Evolutionary conservation across 1,139 yeast species (phyloP), one percentile per base, ranked within the genome.

Genomic region (Groenewaldozyma sp.): DNA sequence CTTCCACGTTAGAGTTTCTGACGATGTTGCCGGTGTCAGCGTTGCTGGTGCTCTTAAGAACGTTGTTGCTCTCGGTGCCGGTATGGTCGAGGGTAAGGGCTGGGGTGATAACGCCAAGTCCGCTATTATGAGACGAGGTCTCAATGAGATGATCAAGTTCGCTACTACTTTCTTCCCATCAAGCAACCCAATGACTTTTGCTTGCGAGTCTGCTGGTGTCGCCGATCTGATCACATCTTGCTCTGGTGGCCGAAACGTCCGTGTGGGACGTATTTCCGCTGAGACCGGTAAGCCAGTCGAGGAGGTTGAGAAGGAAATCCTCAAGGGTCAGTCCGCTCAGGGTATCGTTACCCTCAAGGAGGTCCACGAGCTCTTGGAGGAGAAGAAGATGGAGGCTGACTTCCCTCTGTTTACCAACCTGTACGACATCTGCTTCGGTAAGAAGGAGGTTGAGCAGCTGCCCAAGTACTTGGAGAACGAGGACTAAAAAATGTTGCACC

Each of bases 81-180:
- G 96, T 40, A 82, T 87, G 59, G 95, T 87, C 46, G 95, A 84
- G 65, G 96, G 96, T 52, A 73, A 82, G 46, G 95, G 94, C 43
- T 88, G 97, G 96, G 97, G 97, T 60, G 95, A 86, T 67, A 88
- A 88, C 59, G 95, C 97, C 51, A 84, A 87, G 65, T 82, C 95
- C 38, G 96, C 96, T 38, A 76, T 88, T 54, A 86, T 87, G 88
- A 78, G 97, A 68, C 78, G 93, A 51, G 97, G 97, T 37, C 65
- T 88, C 44, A 71, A 79, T 55, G 97, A 88, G 67, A 84, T 80
- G 65, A 81, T 86, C 60, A 75, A 74, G 63, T 88, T 88, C 62
- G 93, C 94, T 38, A 73, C 77, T 54, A 73, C 73, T 49, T 74
- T 74, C 58, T 78, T 79, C 71, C 82, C 91, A 27, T 74, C 73